A percentile compares a stretch with the other conserved stretches of the same genome.
These are phyloP conservation scores for Quercus suber DNA, from an alignment of 306 rosid genomes.

Conservation along the genomic window DNA sequence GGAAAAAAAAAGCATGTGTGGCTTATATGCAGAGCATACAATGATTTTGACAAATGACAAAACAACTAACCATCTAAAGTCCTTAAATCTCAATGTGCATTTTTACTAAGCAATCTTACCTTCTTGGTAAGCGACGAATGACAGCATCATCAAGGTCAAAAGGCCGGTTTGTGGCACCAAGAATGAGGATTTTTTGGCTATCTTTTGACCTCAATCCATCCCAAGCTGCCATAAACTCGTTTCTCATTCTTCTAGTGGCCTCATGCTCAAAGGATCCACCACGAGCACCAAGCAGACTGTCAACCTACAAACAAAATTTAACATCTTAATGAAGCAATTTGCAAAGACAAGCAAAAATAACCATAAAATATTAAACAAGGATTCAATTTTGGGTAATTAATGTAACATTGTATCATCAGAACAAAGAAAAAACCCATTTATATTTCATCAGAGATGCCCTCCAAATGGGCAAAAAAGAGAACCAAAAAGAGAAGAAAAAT, in stretches of 20 bases:
- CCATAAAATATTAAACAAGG: background rate
- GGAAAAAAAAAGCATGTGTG: slow-evolving; percentile 1
- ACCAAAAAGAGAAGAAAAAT: background rate
- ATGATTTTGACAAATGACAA: background rate
- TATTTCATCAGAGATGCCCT: too few species aligned
- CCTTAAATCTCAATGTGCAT: background rate
- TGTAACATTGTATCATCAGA: too few species aligned
- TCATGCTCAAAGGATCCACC: slow-evolving; percentile 98
- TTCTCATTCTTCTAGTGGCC: slow-evolving; percentile 99
- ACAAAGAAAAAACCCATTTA: too few species aligned
- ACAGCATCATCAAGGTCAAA: slow-evolving; percentile 98
- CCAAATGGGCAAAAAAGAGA: too few species aligned
- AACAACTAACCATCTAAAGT: background rate
- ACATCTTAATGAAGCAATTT: slow-evolving; percentile 17
- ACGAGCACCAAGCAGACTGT: slow-evolving; percentile 98
- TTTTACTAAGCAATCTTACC: slow-evolving; percentile 41
- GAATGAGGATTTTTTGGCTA: slow-evolving; percentile 86
- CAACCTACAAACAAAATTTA: slow-evolving; percentile 56
- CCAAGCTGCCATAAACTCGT: slow-evolving; percentile 99
- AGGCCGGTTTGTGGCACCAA: slow-evolving; percentile 96
- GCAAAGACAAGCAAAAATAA: background rate
- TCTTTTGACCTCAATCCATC: slow-evolving; percentile 97
- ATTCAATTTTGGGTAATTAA: background rate
- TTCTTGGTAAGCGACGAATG: slow-evolving; percentile 96
- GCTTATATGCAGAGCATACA: background rate